Evolutionary conservation across 2,329 filamentous ascomycete species (phyloP).

Genomic region (Trichoderma koningiopsis): DNA sequence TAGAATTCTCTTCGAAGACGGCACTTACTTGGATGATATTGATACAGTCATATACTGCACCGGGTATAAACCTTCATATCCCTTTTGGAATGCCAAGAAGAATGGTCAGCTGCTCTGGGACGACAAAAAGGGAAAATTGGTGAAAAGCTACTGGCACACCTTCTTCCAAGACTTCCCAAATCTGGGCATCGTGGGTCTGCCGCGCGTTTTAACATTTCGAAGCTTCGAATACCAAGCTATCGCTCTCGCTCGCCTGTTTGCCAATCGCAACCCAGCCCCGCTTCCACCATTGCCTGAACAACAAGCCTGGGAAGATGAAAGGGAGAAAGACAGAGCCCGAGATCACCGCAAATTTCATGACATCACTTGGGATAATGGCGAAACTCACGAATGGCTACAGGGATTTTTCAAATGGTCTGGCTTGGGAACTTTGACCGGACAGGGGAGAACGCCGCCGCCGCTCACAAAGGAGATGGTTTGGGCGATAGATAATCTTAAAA

Average conservation of each 20-base stretch:
- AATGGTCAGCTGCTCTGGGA: conserved; percentile 54
- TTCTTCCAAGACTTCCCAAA: conserved; percentile 53
- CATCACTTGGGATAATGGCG: conserved; percentile 53
- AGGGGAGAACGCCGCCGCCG: conserved; percentile 50
- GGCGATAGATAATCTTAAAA: conserved; percentile 51
- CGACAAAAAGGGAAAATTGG: conserved; percentile 48
- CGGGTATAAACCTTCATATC: conserved; percentile 47
- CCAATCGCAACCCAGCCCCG: conserved; percentile 42
- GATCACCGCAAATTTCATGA: conserved; percentile 54
- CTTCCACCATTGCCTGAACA: conserved; percentile 47
- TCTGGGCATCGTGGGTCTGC: conserved; percentile 55
- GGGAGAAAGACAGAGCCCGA: conserved; percentile 36
- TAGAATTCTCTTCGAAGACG: conserved; percentile 47
- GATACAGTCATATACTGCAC: conserved; percentile 48
- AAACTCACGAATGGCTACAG: conserved; percentile 52
- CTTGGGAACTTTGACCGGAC: conserved; percentile 49
- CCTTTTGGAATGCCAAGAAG: conserved; percentile 50
- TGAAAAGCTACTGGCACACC: conserved; percentile 54
- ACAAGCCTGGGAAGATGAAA: conserved; percentile 49
- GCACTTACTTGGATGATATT: conserved; percentile 39
- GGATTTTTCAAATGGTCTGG: conserved; percentile 53
- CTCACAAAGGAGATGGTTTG: conserved; percentile 48
- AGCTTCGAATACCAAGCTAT: conserved; percentile 60
- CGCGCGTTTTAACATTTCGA: conserved; percentile 54
- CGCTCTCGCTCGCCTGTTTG: conserved; percentile 53